Conservation (phyloP, 371 early-diverging fungal genomes). For the Mortierella sp. region DNA sequence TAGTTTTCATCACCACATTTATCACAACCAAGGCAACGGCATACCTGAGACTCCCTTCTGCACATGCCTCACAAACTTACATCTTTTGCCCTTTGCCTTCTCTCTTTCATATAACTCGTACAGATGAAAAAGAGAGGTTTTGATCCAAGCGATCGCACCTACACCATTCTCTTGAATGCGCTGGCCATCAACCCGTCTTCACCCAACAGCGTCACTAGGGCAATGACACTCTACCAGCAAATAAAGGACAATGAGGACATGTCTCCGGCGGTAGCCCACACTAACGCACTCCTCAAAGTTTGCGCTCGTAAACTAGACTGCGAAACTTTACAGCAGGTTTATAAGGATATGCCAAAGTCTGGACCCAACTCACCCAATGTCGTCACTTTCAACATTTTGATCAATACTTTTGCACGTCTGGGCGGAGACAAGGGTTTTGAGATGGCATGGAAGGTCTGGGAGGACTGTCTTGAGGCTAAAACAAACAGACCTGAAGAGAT, state of each 20-base stretch:
- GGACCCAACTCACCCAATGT: conserved; percentile 50
- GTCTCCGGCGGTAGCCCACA: conserved; percentile 42
- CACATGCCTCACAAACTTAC: background rate
- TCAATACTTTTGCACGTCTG: conserved; percentile 54
- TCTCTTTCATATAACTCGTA: too few species aligned
- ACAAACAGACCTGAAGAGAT: conserved; percentile 29
- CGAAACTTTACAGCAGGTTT: conserved; percentile 32
- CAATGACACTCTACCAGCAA: conserved; percentile 31
- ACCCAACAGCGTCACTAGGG: conserved; percentile 50
- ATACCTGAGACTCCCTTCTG: too few species aligned
- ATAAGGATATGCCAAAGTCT: conserved; percentile 30
- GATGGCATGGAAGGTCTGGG: conserved; percentile 56
- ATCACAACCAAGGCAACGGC: background rate
- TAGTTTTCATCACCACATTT: background rate
- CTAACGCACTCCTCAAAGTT: conserved; percentile 60
- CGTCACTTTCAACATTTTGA: conserved; percentile 56
- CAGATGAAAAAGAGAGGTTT: conserved; percentile 64
- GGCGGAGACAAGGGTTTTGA: conserved; percentile 46
- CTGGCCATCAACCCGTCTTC: conserved; percentile 55
- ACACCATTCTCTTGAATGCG: conserved; percentile 56
- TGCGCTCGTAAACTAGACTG: conserved; percentile 48
- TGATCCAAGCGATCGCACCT: conserved; percentile 57
- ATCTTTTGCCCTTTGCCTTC: background rate
- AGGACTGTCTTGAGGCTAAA: conserved; percentile 45
- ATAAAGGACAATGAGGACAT: conserved; percentile 37